Evolutionary conservation across 2,329 filamentous ascomycete species (phyloP), one percentile per base, ranked within the genome.

Genomic region (Thelonectria olida): DNA sequence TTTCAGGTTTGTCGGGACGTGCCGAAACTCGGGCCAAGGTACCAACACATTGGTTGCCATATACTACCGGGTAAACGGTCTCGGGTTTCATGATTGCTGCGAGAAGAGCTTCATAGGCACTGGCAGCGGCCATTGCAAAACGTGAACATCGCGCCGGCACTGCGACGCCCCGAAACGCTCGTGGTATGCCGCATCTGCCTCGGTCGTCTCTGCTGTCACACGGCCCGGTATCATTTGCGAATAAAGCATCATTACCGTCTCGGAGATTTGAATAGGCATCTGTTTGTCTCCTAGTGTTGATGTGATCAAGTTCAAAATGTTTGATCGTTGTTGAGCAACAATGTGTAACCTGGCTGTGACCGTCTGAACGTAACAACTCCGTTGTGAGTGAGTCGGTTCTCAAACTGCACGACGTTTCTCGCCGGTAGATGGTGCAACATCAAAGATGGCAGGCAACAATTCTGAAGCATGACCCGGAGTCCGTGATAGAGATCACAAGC

Each of bases 1-100:
- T 70, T 70, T 70, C 67, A 70, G 67, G 67, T 70, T 54, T 48
- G 57, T 61, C 66, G 63, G 49, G 41, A 67, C 58, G 51, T 67
- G 49, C 58, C 61, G 60, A 65, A 51, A 59, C 53, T 49, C 44
- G 31, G 41, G 23, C 55, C 59, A 55, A 45, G 34, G 34, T 10
- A 44, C 28, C 5, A 7, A 31, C 28, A 31, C 28, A 31, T 12
- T 4, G 10, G 28, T 31, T 31, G 28, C 25, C 25, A 9, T 27
- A 27, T 31, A 13, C 28, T 31, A 12, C 28, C 28, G 28, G 28
- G 28, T 31, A 31, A 31, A 31, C 5, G 6, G 28, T 31, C 28
- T 31, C 28, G 13, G 28, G 28, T 31, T 31, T 31, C 28, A 31
- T 13, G 28, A 31, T n/a, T n/a, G n/a, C 28, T 31, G 28, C 28